phyloP scores from a whole-genome alignment of 306 rosid species.

The Glycine tomentella region DNA sequence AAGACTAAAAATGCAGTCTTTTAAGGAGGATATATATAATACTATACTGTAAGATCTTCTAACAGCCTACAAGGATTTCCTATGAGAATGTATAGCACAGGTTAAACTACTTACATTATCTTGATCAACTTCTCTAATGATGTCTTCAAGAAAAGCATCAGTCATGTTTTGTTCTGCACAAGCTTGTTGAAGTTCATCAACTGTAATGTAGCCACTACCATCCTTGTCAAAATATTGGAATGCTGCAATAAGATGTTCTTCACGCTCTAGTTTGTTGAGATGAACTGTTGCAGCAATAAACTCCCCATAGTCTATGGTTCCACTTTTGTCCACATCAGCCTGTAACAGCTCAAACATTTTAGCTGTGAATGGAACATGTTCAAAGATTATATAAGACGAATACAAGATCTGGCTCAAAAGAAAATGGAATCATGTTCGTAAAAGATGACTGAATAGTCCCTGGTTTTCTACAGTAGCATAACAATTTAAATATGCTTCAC shows the following conservation, averaged over 20 bases:
- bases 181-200: slow-evolving; percentile 97
- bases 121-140: slow-evolving; percentile 93
- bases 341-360: slow-evolving; percentile 58
- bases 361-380: slow-evolving; percentile 41
- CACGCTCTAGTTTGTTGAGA: slow-evolving; percentile 97
- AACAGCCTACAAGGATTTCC: slow-evolving; percentile 30
- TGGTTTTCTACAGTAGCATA: neutral
- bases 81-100: slow-evolving; percentile 21
- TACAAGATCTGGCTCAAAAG: slow-evolving; percentile 4
- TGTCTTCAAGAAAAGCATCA: slow-evolving; percentile 85
- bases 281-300: slow-evolving; percentile 97
- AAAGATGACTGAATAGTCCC: slow-evolving; percentile 27
- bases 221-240: slow-evolving; percentile 94
- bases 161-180: slow-evolving; percentile 88
- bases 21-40: slow-evolving; percentile 2
- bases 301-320: slow-evolving; percentile 96
- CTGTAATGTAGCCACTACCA: slow-evolving; percentile 93
- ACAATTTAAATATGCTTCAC: neutral
- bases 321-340: slow-evolving; percentile 98
- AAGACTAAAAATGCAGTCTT: slow-evolving; percentile 16
- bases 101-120: slow-evolving; percentile 77
- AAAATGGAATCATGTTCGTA: slow-evolving; percentile 8
- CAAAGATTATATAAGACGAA: slow-evolving; percentile 26
- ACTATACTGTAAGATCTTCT: neutral
- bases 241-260: slow-evolving; percentile 95